Conservation (phyloP, 257 asterid species). For the Dorcoceras hygrometricum region DNA sequence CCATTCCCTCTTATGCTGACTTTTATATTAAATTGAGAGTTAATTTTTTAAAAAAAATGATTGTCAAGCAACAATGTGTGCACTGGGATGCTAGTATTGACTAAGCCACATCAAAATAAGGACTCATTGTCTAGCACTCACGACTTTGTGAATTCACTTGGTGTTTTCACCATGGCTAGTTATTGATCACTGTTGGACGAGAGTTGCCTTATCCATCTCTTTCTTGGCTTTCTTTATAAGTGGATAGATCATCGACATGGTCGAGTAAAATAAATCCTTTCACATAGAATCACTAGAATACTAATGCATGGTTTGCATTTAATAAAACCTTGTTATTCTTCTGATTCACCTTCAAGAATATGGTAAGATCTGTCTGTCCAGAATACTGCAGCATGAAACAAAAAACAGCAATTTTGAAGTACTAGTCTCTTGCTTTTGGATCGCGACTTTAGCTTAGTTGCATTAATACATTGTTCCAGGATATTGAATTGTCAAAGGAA, state of each 20-base stretch:
- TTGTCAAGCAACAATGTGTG: no score
- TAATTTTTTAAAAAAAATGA: no score
- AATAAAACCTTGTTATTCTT: background rate
- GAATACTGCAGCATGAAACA: background rate
- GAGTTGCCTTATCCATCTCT: background rate
- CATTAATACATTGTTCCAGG: slow-evolving; percentile 44
- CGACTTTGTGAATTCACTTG: background rate
- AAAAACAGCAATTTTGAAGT: background rate
- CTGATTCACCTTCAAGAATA: background rate
- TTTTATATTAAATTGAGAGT: no score
- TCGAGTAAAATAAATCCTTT: background rate
- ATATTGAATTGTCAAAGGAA: slow-evolving; percentile 89
- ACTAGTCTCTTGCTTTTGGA: background rate
- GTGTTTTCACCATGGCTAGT: background rate
- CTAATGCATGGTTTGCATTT: background rate
- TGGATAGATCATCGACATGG: background rate
- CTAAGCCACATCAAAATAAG: background rate
- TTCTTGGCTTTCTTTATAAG: background rate
- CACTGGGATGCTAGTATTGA: no score
- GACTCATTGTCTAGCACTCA: background rate
- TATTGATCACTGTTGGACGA: no score
- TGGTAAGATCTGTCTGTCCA: background rate
- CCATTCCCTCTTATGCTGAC: no score
- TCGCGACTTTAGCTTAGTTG: slow-evolving; percentile 9
- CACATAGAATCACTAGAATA: background rate